Conservation (phyloP, 495 filamentous ascomycete species). For the Hypoxylon fragiforme region DNA sequence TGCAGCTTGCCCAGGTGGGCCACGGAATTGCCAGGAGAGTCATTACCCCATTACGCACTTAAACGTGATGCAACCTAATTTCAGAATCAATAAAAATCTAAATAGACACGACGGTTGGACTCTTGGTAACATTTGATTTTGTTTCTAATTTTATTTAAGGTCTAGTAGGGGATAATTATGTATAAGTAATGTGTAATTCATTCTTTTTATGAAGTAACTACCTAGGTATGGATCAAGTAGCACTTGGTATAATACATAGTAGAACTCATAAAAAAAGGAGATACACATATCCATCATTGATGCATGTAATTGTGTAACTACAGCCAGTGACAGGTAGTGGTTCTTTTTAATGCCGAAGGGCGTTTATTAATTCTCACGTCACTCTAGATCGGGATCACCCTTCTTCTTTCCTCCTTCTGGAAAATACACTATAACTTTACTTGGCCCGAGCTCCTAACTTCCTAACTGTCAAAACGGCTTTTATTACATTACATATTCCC, state of each 20-base stretch:
- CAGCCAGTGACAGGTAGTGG: constrained; percentile 19
- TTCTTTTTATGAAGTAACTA: too few relatives aligned
- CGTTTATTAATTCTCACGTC: constrained; percentile 25
- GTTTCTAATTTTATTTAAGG: too few relatives aligned
- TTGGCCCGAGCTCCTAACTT: constrained; percentile 23
- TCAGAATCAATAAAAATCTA: neutral
- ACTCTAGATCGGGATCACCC: constrained; percentile 17
- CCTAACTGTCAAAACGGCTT: constrained; percentile 21
- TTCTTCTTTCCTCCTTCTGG: constrained; percentile 20
- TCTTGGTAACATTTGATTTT: neutral
- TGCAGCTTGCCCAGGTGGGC: neutral
- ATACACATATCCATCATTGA: too few relatives aligned
- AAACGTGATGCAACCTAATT: neutral
- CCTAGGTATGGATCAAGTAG: too few relatives aligned
- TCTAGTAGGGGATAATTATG: too few relatives aligned
- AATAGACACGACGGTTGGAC: neutral
- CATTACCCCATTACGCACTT: neutral
- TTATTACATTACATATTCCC: too few relatives aligned
- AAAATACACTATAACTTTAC: constrained; percentile 1
- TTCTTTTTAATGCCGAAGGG: constrained; percentile 16
- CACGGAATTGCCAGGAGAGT: neutral
- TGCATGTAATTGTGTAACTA: too few relatives aligned
- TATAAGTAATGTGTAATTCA: too few relatives aligned
- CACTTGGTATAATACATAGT: too few relatives aligned
- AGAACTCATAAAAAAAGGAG: too few relatives aligned